These are phyloP conservation scores for Eutypella sp. DNA, from an alignment of 2,329 filamentous ascomycete species.

Conservation along the genomic window DNA sequence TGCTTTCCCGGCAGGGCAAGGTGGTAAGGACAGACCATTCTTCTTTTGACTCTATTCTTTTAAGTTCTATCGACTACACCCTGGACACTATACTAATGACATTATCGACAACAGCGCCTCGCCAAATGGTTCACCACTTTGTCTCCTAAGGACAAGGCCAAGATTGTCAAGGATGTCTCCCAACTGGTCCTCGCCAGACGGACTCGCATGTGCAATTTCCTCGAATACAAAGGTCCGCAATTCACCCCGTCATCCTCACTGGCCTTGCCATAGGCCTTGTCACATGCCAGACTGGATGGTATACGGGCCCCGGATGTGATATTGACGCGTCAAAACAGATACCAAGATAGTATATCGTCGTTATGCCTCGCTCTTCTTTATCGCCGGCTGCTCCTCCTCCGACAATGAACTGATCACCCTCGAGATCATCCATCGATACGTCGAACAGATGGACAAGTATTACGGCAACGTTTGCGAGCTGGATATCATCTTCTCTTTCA, in stretches of 20 bases:
- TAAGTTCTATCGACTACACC: conserved; percentile 8
- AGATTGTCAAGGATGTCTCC: conserved; percentile 99
- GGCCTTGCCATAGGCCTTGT: too few species aligned
- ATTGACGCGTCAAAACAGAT: conserved; percentile 50
- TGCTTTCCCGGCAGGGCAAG: conserved; percentile 97
- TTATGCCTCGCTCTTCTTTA: conserved; percentile 99
- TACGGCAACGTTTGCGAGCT: conserved; percentile 99
- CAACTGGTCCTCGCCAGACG: conserved; percentile 93
- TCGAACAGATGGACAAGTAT: conserved; percentile 99
- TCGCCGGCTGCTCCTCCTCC: conserved; percentile 91
- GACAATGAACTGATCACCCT: conserved; percentile 98
- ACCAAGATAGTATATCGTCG: conserved; percentile 98
- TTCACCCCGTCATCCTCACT: too few species aligned
- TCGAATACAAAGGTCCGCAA: conserved; percentile 88
- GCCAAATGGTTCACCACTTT: conserved; percentile 99
- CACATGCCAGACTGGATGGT: too few species aligned
- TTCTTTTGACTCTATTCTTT: conserved; percentile 30
- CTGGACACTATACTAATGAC: conserved; percentile 6
- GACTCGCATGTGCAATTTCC: conserved; percentile 99
- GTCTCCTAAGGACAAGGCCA: conserved; percentile 96
- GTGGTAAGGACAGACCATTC: conserved; percentile 64
- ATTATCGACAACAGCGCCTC: conserved; percentile 62
- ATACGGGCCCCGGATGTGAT: not conserved
- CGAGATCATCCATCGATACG: conserved; percentile 97
- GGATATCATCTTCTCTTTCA: conserved; percentile 99